Evolutionary conservation across 148 eudicot genomes (phyloP).

Genomic region (Cornus controversa): DNA sequence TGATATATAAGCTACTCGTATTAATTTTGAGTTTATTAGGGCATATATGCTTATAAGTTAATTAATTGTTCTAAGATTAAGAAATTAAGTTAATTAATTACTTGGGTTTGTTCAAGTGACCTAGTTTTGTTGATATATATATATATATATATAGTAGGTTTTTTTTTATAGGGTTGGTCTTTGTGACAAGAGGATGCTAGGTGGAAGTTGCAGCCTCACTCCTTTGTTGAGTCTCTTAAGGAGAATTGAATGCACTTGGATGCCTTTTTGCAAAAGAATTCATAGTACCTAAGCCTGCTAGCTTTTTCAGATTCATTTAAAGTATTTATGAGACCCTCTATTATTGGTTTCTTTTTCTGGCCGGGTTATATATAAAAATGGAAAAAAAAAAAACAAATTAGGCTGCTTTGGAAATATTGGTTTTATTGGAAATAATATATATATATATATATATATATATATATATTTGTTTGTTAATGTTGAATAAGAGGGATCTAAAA

Average conservation of each 20-base stretch:
- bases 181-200: slow-evolving; percentile 11
- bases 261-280: slow-evolving; percentile 43
- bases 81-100: neutral
- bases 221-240: slow-evolving; percentile 41
- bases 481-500: neutral
- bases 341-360: slow-evolving; percentile 29
- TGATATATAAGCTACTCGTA: neutral
- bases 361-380: too few relatives aligned
- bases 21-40: neutral
- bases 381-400: neutral
- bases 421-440: too few relatives aligned
- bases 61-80: neutral
- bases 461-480: neutral
- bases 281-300: slow-evolving; percentile 59
- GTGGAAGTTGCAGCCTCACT: slow-evolving; percentile 12
- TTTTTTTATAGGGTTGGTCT: slow-evolving; percentile 28
- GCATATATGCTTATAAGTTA: too few relatives aligned
- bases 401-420: neutral
- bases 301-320: slow-evolving; percentile 59
- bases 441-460: too few relatives aligned
- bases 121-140: too few relatives aligned
- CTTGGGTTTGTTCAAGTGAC: neutral
- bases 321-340: slow-evolving; percentile 51
- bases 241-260: slow-evolving; percentile 55
- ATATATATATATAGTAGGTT: slow-evolving; percentile 12